Base-by-base conservation (phyloP, 148 eudicot genomes). In the Fallopia convolvulus region DNA sequence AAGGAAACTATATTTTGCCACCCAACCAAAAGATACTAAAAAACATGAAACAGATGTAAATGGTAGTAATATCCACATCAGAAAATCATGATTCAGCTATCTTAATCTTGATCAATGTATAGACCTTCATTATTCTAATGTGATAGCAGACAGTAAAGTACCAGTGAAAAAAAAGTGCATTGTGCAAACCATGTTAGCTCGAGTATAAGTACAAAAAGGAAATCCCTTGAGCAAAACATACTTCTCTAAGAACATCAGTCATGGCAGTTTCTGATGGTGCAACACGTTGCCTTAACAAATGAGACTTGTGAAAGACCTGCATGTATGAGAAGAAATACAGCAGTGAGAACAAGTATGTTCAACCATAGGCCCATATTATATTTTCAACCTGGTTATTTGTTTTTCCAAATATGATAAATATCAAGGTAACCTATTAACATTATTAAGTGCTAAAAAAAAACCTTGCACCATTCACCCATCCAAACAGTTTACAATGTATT, bases 191-290 rank as follows among this genome's bases (percentile, higher is more conserved):
- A n/a, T 15, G 53, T 48, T 42, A 23, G 55, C 58, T 14, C n/a
- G 60, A 55, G 60, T 55, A 17, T n/a, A 18, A 55, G 8, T 55
- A 55, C 21, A 55, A 4, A 55, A 55, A 23, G 79, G 8, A 17
- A 39, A 70, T 70, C 21, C 74, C 23, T 39, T 17, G 20, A 12
- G 6, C 41, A 85, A 49, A 15, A 75, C 79, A 65, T 84, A 92
- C 74, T 96, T 94, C 99, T 48, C 99, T 93, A 30, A 90, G 81
- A 80, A 94, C 99, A 85, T 94, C 99, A 74, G 91, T 88, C 99
- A 94, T 94, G 36, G 99, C 99, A 79, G 99, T 94, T 80, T 94
- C 99, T 23, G 93, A 89, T 72, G 99, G 99, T 74, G 96, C 96
- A 52, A 94, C 99, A 66, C 96, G 92, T 77, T 87, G 90, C 89